Conservation (phyloP, 2,329 filamentous ascomycete species). For the Xylariaceae sp. region DNA sequence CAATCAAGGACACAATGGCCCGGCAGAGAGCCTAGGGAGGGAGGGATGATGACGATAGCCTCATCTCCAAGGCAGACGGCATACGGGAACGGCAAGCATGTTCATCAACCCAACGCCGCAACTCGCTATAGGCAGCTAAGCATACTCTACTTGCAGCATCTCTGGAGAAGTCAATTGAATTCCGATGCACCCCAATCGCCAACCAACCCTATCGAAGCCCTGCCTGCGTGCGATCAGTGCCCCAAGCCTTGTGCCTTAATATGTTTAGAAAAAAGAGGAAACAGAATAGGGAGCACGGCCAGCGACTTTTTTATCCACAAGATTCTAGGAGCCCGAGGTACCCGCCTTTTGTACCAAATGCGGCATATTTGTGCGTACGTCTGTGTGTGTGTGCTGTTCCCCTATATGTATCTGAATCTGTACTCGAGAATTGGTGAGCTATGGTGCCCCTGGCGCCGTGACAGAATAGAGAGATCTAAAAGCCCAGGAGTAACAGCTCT, state of each 20-base stretch:
- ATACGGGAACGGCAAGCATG: not conserved
- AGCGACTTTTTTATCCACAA: constrained; percentile 21
- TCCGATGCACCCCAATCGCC: constrained; percentile 35
- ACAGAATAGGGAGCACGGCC: constrained; percentile 22
- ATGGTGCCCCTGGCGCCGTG: constrained; percentile 8
- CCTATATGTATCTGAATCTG: constrained; percentile 18
- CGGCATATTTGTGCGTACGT: constrained; percentile 6
- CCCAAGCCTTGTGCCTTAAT: constrained; percentile 31
- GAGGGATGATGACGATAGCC: not conserved
- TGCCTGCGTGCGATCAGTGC: constrained; percentile 33
- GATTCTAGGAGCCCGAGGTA: constrained; percentile 19
- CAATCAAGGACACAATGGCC: not conserved
- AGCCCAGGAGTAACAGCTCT: constrained; percentile 18
- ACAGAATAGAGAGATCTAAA: constrained; percentile 20
- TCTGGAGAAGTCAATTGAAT: constrained; percentile 32
- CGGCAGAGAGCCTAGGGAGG: not conserved
- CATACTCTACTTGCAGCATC: constrained; percentile 5
- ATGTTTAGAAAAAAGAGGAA: constrained; percentile 32
- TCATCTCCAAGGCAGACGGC: not conserved
- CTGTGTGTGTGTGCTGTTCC: constrained; percentile 17
- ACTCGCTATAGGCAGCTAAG: constrained; percentile 1
- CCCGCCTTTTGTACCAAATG: constrained; percentile 20
- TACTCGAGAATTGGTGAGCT: constrained; percentile 18
- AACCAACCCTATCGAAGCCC: constrained; percentile 34
- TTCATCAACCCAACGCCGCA: not conserved